Evolutionary conservation across 441 rosid genomes (phyloP).

Genomic region (Euphorbia celastroides): DNA sequence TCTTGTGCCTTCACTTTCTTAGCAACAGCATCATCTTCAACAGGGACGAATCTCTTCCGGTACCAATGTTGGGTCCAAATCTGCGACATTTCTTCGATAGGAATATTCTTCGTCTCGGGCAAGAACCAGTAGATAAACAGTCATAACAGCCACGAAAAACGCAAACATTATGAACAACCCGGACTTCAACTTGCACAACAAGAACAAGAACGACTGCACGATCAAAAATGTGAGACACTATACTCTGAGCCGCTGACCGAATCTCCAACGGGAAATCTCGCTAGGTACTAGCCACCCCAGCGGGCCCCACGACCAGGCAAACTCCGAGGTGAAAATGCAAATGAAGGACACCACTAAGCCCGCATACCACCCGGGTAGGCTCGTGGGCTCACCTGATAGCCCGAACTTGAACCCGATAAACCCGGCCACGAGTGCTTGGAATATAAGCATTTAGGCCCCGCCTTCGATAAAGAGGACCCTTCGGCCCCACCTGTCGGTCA

Average conservation of each 20-base stretch:
- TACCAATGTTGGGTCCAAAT: conserved; percentile 56
- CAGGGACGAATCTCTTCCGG: conserved; percentile 39
- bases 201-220: conserved; percentile 53
- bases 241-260: conserved; percentile 53
- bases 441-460: conserved; percentile 59
- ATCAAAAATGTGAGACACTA: conserved; percentile 74
- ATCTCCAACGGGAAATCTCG: conserved; percentile 49
- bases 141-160: conserved; percentile 46
- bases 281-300: conserved; percentile 87
- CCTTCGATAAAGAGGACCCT: conserved; percentile 71
- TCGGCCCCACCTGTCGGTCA: conserved; percentile 65
- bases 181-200: conserved; percentile 55
- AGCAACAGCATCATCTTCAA: background rate
- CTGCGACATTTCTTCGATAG: conserved; percentile 64
- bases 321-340: conserved; percentile 59
- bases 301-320: conserved; percentile 90
- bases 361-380: conserved; percentile 18
- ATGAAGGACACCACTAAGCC: conserved; percentile 39
- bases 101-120: conserved; percentile 75
- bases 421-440: conserved; percentile 28
- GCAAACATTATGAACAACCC: conserved; percentile 69
- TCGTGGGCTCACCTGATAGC: background rate
- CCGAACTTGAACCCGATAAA: conserved; percentile 22
- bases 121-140: conserved; percentile 52
- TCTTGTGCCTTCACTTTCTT: background rate